Evolutionary conservation across 371 early-diverging fungal species (phyloP), one percentile per base, ranked within the genome.

Genomic region (Zychaea mexicana): DNA sequence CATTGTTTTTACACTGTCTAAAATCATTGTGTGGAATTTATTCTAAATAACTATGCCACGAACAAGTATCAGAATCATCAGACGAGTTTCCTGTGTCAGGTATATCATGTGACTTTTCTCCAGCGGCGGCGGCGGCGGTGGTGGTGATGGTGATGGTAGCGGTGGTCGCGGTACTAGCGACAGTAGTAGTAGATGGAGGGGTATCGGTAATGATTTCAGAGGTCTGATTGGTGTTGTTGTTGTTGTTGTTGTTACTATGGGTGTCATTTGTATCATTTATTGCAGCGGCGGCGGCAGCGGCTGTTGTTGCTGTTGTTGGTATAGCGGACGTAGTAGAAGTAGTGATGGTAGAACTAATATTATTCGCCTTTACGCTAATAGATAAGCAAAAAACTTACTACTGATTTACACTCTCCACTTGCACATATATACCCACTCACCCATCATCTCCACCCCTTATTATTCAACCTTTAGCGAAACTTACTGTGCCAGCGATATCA

Each of bases 341-440:
- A 42, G 42, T 42, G n/a, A 42, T 42, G 15, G 42, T 17, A 15
- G 17, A 17, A 42, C n/a, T 49, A 49, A 7, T n/a, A 46, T 24
- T 49, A 49, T 49, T 49, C 49, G 49, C 26, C 49, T 49, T 49
- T n/a, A 49, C 21, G 49, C 49, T 49, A 49, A 49, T 49, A 49
- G 13, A 42, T 49, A 49, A 49, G 49, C 49, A 49, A 42, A 19
- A 49, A 24, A 49, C n/a, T 46, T 46, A 15, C 46, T 46, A 46
- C 49, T 49, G 6, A 49, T 49, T 22, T n/a, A 19, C 42, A 42
- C 42, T 42, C 42, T 39, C n/a, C 39, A 3, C 39, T 42, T 42
- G 17, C 15, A 42, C 4, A 4, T 42, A 7, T 42, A 42, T 12
- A 12, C 15, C 1, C 13, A 42, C n/a, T 15, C 13, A 42, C 13